phyloP scores from a whole-genome alignment of 2,329 filamentous ascomycete genomes.

The Cadophora sp. region DNA sequence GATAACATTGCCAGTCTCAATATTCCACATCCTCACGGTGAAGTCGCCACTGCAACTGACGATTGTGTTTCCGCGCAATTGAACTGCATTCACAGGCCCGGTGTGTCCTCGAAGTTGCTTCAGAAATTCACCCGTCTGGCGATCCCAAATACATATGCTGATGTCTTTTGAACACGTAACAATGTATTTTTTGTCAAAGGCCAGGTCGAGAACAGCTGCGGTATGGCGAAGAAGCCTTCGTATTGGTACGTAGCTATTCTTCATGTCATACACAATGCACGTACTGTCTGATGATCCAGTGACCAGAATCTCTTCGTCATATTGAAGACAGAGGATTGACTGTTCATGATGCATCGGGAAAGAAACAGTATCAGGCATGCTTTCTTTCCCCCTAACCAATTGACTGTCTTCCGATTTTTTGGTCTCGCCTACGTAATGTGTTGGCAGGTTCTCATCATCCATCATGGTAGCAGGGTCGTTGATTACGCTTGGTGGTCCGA shows the following conservation, averaged over 20 bases:
- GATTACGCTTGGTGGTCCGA: constrained; percentile 77
- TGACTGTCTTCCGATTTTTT: constrained; percentile 34
- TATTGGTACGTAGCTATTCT: constrained; percentile 78
- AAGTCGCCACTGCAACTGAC: constrained; percentile 96
- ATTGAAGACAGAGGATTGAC: constrained; percentile 94
- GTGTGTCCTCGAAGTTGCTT: constrained; percentile 84
- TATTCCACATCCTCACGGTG: constrained; percentile 93
- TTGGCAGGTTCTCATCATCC: constrained; percentile 57
- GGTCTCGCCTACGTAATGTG: constrained; percentile 60
- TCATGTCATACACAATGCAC: constrained; percentile 90
- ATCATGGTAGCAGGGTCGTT: constrained; percentile 58
- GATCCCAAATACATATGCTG: constrained; percentile 94
- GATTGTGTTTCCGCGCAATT: constrained; percentile 90
- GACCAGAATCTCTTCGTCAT: constrained; percentile 90
- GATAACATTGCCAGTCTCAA: constrained; percentile 85
- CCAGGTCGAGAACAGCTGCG: constrained; percentile 91
- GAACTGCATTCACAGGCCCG: constrained; percentile 95
- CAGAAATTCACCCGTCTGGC: constrained; percentile 75
- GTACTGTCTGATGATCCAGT: constrained; percentile 93
- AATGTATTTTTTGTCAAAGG: constrained; percentile 90
- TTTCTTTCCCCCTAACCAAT: constrained; percentile 46
- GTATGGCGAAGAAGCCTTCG: constrained; percentile 79
- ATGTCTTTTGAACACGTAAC: constrained; percentile 97
- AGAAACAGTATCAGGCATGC: constrained; percentile 60
- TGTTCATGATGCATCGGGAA: constrained; percentile 80